These are phyloP conservation scores for Lentinus tigrinus DNA, from an alignment of 768 basidiomycete genomes.

Conservation along the genomic window DNA sequence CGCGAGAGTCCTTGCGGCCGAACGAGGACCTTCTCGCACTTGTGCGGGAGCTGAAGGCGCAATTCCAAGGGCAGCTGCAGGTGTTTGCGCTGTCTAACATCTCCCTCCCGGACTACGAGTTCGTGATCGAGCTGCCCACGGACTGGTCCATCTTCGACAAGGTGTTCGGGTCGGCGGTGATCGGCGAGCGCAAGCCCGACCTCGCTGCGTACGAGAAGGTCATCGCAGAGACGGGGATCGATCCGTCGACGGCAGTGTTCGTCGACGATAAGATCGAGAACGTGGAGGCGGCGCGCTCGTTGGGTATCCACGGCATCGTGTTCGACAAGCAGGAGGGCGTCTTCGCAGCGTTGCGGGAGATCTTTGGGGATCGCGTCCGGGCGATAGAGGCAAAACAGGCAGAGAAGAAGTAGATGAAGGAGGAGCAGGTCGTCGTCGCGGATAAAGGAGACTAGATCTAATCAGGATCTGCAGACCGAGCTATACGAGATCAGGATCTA, in stretches of 20 bases:
- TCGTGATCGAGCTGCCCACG: slow-evolving; percentile 40
- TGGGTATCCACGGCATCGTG: slow-evolving; percentile 55
- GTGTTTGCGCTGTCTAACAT: slow-evolving; percentile 58
- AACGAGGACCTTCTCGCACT: slow-evolving; percentile 40
- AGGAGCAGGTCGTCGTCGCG: no score
- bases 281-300: slow-evolving; percentile 53
- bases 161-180: slow-evolving; percentile 51
- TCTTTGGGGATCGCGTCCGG: slow-evolving; percentile 42
- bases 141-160: slow-evolving; percentile 53
- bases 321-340: slow-evolving; percentile 39
- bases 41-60: slow-evolving; percentile 43
- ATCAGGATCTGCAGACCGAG: no score
- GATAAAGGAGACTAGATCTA: no score
- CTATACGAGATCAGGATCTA: neutral
- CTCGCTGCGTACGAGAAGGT: slow-evolving; percentile 54
- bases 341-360: slow-evolving; percentile 44
- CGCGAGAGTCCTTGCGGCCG: slow-evolving; percentile 45
- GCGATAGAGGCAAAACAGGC: slow-evolving; percentile 1
- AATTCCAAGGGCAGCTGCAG: slow-evolving; percentile 32
- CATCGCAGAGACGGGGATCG: slow-evolving; percentile 41
- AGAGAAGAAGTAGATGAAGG: neutral
- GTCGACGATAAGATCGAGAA: slow-evolving; percentile 63
- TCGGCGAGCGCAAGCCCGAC: slow-evolving; percentile 56
- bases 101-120: slow-evolving; percentile 45
- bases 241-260: slow-evolving; percentile 49